Evolutionary conservation across 352 stramenopile genomes (phyloP).

Genomic region (Pythium phragmitis): DNA sequence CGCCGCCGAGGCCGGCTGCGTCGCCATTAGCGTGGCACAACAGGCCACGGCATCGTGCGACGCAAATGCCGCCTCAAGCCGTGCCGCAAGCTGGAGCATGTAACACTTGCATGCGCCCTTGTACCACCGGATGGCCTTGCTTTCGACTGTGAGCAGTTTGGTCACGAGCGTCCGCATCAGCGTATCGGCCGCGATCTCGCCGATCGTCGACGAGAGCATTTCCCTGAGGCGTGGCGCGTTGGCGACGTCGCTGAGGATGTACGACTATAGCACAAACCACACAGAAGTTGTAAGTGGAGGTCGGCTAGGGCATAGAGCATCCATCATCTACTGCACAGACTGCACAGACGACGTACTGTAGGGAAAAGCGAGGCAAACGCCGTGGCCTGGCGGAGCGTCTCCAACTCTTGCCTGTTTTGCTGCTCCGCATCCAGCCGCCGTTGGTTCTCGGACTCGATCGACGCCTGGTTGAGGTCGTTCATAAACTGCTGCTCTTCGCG

Average conservation of each 20-base stretch:
- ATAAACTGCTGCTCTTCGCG: constrained; percentile 72
- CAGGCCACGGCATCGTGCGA: constrained; percentile 48
- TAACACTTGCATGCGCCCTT: constrained; percentile 62
- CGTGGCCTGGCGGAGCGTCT: constrained; percentile 47
- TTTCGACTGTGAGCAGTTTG: constrained; percentile 66
- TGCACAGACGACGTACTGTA: constrained; percentile 35
- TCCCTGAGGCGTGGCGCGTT: constrained; percentile 38
- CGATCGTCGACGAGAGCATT: constrained; percentile 51
- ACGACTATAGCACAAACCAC: constrained; percentile 38
- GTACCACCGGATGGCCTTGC: constrained; percentile 73
- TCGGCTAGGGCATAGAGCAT: no score
- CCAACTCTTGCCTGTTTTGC: constrained; percentile 52
- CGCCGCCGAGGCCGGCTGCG: constrained; percentile 8
- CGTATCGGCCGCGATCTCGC: constrained; percentile 37
- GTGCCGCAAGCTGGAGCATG: constrained; percentile 58
- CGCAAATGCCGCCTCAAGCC: constrained; percentile 43
- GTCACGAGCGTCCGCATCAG: constrained; percentile 54
- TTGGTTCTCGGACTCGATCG: constrained; percentile 73
- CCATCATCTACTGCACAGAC: no score
- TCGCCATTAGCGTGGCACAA: constrained; percentile 34
- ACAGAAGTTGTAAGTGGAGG: neutral
- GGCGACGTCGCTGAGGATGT: constrained; percentile 45
- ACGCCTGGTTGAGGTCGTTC: constrained; percentile 68
- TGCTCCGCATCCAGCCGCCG: constrained; percentile 60
- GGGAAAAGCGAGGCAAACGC: constrained; percentile 67